These are phyloP conservation scores for Colletotrichum liaoningense DNA, from an alignment of 2,329 filamentous ascomycete species.

Conservation along the genomic window DNA sequence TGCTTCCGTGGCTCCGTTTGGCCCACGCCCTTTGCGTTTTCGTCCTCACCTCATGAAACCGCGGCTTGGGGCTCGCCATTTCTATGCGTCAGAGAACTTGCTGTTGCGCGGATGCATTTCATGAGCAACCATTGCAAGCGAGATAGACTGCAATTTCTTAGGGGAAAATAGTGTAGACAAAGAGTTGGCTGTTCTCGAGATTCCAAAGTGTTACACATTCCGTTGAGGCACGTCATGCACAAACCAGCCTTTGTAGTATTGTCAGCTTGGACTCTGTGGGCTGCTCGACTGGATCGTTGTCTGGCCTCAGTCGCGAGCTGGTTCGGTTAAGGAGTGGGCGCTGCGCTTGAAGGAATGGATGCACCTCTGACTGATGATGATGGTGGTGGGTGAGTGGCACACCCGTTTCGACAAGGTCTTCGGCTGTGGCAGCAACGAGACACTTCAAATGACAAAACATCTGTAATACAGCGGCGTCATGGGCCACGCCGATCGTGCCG, in stretches of 20 bases:
- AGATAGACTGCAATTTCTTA: background rate
- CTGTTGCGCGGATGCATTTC: background rate
- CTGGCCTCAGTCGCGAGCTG: constrained; percentile 22
- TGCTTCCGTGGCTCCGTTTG: constrained; percentile 16
- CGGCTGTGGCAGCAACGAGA: constrained; percentile 8
- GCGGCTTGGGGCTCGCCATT: constrained; percentile 19
- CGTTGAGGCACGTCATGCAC: constrained; percentile 30
- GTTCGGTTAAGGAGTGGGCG: background rate
- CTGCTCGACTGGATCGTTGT: background rate
- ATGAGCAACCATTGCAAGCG: background rate
- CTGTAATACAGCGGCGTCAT: constrained; percentile 29
- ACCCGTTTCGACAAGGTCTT: constrained; percentile 31
- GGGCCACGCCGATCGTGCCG: constrained; percentile 29
- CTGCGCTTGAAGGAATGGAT: constrained; percentile 18
- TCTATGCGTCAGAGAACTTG: background rate
- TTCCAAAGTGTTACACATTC: background rate
- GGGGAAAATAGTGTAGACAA: background rate
- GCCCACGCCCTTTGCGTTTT: constrained; percentile 11
- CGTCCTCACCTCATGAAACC: constrained; percentile 23
- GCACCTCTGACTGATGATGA: constrained; percentile 29
- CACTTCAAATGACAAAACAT: constrained; percentile 10
- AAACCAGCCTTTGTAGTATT: constrained; percentile 20
- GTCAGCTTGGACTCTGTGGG: constrained; percentile 14
- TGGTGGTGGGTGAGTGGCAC: constrained; percentile 26
- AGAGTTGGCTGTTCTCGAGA: background rate